These are phyloP conservation scores for Spathaspora jeffriesii DNA, from an alignment of 1,139 yeast genomes.

Conservation along the genomic window DNA sequence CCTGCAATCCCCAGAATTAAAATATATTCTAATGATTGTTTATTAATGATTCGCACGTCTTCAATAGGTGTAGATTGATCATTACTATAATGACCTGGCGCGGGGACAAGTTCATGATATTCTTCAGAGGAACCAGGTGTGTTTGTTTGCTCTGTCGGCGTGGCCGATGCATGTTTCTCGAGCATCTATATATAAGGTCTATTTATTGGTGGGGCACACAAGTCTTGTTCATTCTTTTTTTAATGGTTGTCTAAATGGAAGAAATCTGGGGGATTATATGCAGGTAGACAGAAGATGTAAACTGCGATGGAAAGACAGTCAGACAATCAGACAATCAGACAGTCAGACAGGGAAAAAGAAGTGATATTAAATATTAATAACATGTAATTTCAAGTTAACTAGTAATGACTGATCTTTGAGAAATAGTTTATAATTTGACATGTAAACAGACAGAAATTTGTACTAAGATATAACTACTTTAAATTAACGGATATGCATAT, in stretches of 20 bases:
- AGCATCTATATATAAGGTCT: not conserved
- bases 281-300: not conserved
- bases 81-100: slow-evolving; percentile 15
- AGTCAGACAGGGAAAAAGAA: no score
- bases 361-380: no score
- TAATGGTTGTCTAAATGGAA: not conserved
- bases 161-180: not conserved
- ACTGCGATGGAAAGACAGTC: not conserved
- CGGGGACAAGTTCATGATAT: slow-evolving; percentile 7
- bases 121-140: not conserved
- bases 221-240: not conserved
- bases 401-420: no score
- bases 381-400: no score
- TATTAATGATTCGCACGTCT: slow-evolving; percentile 37
- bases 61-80: slow-evolving; percentile 32
- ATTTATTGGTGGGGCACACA: not conserved
- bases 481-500: no score
- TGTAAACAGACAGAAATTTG: no score
- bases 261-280: slow-evolving; percentile 1
- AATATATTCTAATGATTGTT: slow-evolving; percentile 76
- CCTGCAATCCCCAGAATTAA: slow-evolving; percentile 90
- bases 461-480: no score
- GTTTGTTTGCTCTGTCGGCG: not conserved
- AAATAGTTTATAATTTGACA: no score
- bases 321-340: not conserved